Evolutionary conservation across 805 yeast genomes (phyloP), one percentile per base, ranked within the genome.

Genomic region (Osmozyma mogii): DNA sequence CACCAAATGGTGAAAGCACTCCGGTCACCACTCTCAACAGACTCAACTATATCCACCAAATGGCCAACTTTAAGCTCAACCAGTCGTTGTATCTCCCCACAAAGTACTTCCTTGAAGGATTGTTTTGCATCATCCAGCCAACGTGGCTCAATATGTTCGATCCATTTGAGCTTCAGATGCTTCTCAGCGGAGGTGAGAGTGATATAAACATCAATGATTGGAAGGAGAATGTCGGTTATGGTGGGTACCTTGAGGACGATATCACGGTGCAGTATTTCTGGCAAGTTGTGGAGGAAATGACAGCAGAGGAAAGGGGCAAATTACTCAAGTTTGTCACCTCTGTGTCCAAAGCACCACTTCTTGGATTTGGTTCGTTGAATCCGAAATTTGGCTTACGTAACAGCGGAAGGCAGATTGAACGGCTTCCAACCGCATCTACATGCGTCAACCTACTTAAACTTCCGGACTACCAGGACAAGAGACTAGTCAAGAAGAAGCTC

Each of bases 401-500:
- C 40, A 68, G 78, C 0, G 92, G 89, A 0, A 38, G 52, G 10
- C 72, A 71, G 16, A 40, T 46, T 2, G 64, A 62, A 2, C 58
- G 94, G 17, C 59, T 92, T 22, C 98, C 98, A 0, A 84, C 96
- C 0, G 82, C 97, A 0, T 76, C 96, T 0, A 92, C 98, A 0
- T 92, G 98, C 63, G 84, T 87, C 17, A 92, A 92, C 48, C 55
- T 92, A 34, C 60, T 92, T 37, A 87, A 81, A 46, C 54, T 92
- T 16, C 98, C 98, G 0, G 81, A 87, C 49, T 92, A 92, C 52
- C 57, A 61, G 40, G 60, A 40, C 21, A 43, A 43, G 29, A 18
- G 4, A 11, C 73, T 78, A 3, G 56, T 92, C 24, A 66, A 66
- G 33, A 56, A 68, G 24, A 88, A 87, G 50, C 54, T 89, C 30